phyloP scores from a whole-genome alignment of 176 grass and related monocot species.

The Musa schizocarpa region DNA sequence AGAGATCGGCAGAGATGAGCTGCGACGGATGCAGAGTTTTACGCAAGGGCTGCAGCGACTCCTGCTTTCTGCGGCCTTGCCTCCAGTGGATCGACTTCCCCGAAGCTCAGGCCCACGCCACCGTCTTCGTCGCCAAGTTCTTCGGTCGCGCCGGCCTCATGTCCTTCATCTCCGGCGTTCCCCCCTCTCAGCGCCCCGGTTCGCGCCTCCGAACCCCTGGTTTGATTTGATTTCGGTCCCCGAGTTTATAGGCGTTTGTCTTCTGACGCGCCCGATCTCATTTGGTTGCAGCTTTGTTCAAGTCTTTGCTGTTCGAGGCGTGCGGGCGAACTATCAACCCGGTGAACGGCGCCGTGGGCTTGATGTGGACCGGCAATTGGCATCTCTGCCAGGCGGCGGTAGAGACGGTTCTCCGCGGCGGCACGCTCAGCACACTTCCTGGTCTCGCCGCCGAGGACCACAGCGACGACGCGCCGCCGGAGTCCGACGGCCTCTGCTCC shows the following conservation, averaged over 20 bases:
- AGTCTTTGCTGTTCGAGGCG: slow-evolving; percentile 88
- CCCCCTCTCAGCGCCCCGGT: slow-evolving; percentile 67
- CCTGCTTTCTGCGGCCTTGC: slow-evolving; percentile 77
- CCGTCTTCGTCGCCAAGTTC: slow-evolving; percentile 94
- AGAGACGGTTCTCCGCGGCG: slow-evolving; percentile 74
- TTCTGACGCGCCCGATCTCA: background rate
- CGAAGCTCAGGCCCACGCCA: slow-evolving; percentile 90
- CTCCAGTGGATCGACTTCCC: slow-evolving; percentile 72
- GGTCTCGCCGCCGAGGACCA: slow-evolving; percentile 29
- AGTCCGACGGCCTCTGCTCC: slow-evolving; percentile 12
- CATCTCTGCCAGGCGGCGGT: slow-evolving; percentile 83
- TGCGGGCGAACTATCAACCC: slow-evolving; percentile 95
- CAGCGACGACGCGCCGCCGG: background rate
- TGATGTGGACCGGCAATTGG: slow-evolving; percentile 73
- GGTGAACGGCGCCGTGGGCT: slow-evolving; percentile 72
- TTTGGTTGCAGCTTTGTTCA: slow-evolving; percentile 64
- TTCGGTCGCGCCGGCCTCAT: slow-evolving; percentile 93
- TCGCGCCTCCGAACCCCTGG: background rate
- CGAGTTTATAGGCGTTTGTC: background rate
- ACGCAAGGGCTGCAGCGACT: slow-evolving; percentile 92
- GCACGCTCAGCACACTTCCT: slow-evolving; percentile 34
- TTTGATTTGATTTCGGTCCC: background rate
- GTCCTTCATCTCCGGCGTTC: slow-evolving; percentile 85
- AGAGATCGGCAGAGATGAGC: slow-evolving; percentile 50
- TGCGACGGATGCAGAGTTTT: slow-evolving; percentile 98